Conservation (phyloP, 2,329 filamentous ascomycete species). For the Remersonia thermophila region DNA sequence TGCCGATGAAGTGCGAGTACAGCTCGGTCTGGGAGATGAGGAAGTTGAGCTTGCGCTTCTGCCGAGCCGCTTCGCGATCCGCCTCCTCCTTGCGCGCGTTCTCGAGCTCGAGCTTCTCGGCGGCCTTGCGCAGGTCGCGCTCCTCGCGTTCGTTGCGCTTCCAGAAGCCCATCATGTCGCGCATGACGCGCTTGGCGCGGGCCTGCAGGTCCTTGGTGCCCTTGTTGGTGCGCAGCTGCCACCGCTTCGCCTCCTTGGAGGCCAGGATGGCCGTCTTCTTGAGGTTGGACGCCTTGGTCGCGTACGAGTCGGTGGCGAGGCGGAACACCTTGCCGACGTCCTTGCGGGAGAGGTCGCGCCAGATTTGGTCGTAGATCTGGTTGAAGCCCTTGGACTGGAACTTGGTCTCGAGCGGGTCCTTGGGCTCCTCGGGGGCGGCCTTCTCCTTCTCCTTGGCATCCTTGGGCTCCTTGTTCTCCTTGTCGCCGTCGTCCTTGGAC, state of each 20-base stretch:
- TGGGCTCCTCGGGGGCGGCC: constrained; percentile 31
- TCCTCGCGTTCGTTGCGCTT: constrained; percentile 97
- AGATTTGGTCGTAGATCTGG: constrained; percentile 95
- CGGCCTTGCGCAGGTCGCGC: constrained; percentile 82
- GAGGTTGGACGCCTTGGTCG: constrained; percentile 83
- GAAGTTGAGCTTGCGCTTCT: constrained; percentile 98
- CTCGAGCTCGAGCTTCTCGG: constrained; percentile 91
- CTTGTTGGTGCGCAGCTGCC: constrained; percentile 97
- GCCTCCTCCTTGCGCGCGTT: constrained; percentile 95
- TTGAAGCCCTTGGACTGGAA: constrained; percentile 89
- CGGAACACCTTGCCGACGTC: constrained; percentile 88
- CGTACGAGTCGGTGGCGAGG: constrained; percentile 72
- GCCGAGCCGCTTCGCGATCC: constrained; percentile 89
- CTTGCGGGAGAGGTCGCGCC: constrained; percentile 86
- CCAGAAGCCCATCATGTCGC: constrained; percentile 99
- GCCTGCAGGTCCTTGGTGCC: constrained; percentile 96
- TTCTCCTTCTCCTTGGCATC: constrained; percentile 32
- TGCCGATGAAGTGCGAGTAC: constrained; percentile 98
- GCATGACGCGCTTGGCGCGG: constrained; percentile 93
- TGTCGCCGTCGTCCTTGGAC: constrained; percentile 28
- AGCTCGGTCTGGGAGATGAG: constrained; percentile 97
- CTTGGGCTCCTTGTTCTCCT: constrained; percentile 37
- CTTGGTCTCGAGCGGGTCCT: constrained; percentile 44
- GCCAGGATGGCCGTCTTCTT: constrained; percentile 96
- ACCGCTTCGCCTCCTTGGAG: constrained; percentile 91